These are phyloP conservation scores for Allomyces arbusculus DNA, from an alignment of 192 early-diverging fungal genomes.

Conservation along the genomic window DNA sequence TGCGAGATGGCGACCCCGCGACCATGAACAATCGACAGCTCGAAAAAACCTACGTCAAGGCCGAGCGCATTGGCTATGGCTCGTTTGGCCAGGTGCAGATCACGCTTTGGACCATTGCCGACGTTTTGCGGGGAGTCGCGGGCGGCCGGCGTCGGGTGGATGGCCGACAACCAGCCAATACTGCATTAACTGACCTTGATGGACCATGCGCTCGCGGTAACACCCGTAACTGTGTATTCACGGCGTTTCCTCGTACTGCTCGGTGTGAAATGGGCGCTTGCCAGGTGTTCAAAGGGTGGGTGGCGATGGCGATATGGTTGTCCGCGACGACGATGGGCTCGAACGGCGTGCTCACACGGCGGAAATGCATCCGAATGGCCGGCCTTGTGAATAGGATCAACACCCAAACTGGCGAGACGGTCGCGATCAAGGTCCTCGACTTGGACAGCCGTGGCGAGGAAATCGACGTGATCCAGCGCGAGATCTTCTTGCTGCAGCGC, in stretches of 20 bases:
- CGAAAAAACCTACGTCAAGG: background rate
- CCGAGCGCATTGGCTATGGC: background rate
- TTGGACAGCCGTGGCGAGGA: constrained; percentile 93
- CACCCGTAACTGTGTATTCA: too few relatives aligned
- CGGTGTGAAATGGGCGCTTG: too few relatives aligned
- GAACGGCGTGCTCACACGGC: too few relatives aligned
- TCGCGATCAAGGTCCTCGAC: constrained; percentile 95
- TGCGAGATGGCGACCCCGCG: too few relatives aligned
- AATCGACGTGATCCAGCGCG: constrained; percentile 81
- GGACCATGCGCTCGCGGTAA: too few relatives aligned
- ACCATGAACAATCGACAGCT: background rate
- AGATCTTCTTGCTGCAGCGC: constrained; percentile 69
- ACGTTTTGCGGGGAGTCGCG: background rate
- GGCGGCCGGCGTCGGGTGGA: background rate
- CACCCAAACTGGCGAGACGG: constrained; percentile 48
- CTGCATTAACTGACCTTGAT: background rate
- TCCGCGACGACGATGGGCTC: too few relatives aligned
- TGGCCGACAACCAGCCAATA: background rate
- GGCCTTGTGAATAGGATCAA: constrained; percentile 26
- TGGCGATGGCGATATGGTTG: too few relatives aligned
- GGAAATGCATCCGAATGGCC: too few relatives aligned
- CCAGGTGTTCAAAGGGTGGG: too few relatives aligned
- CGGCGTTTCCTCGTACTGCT: too few relatives aligned
- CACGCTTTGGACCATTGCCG: background rate
- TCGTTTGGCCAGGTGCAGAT: constrained; percentile 3